These are phyloP conservation scores for Panus rudis DNA, from an alignment of 768 basidiomycete genomes.

Conservation along the genomic window DNA sequence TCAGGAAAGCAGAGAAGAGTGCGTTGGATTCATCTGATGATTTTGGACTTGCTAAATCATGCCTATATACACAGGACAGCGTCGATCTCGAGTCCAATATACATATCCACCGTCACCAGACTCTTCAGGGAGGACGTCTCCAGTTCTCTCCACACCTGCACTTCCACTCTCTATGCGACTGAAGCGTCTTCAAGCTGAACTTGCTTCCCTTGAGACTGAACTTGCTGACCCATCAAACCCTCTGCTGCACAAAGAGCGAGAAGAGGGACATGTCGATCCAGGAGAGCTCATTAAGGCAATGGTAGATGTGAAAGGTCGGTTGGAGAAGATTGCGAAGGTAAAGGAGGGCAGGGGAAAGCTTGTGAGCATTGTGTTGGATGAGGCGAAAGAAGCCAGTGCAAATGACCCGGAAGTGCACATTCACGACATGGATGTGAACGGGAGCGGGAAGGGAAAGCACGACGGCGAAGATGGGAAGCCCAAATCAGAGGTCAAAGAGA, in stretches of 20 bases:
- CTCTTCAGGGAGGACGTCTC: slow-evolving; percentile 41
- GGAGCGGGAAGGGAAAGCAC: slow-evolving; percentile 4
- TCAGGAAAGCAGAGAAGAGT: slow-evolving; percentile 62
- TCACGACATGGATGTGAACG: slow-evolving; percentile 13
- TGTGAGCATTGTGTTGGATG: slow-evolving; percentile 48
- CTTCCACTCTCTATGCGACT: slow-evolving; percentile 31
- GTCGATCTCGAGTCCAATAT: slow-evolving; percentile 48
- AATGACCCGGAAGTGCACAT: slow-evolving; percentile 1
- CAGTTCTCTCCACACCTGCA: slow-evolving; percentile 32
- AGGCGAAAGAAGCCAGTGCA: slow-evolving; percentile 24
- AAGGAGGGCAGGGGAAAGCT: slow-evolving; percentile 61
- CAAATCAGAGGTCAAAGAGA: slow-evolving; percentile 26
- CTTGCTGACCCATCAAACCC: slow-evolving; percentile 78
- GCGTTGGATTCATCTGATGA: no score
- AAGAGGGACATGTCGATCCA: slow-evolving; percentile 58
- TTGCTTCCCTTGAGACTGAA: slow-evolving; percentile 73
- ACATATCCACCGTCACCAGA: slow-evolving; percentile 64
- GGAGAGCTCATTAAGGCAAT: slow-evolving; percentile 72
- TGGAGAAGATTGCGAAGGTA: slow-evolving; percentile 60
- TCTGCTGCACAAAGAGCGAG: slow-evolving; percentile 49
- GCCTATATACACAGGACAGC: slow-evolving; percentile 31
- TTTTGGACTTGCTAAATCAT: background rate
- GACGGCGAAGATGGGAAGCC: slow-evolving; percentile 6
- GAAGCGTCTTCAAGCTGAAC: slow-evolving; percentile 65
- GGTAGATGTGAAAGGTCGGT: slow-evolving; percentile 62